These are phyloP conservation scores for Pichia exigua DNA, from an alignment of 805 yeast genomes.

Conservation along the genomic window DNA sequence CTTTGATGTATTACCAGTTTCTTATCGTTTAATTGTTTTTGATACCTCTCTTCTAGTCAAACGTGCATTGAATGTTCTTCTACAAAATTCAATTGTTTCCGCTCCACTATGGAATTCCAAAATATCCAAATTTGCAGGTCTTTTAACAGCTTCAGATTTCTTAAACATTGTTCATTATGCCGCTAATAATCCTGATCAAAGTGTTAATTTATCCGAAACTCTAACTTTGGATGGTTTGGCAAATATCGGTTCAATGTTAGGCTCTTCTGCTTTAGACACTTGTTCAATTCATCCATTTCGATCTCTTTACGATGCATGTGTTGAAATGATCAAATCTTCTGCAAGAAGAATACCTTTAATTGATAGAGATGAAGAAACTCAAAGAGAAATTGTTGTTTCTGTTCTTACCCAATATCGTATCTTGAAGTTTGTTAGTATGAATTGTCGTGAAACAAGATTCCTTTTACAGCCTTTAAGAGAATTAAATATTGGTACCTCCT, in stretches of 20 bases:
- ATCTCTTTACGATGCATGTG: conserved; percentile 86
- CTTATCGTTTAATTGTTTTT: conserved; percentile 84
- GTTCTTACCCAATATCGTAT: conserved; percentile 96
- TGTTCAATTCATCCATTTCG: conserved; percentile 85
- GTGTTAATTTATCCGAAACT: conserved; percentile 71
- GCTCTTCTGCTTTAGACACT: conserved; percentile 74
- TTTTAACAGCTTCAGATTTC: conserved; percentile 85
- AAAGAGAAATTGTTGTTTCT: conserved; percentile 88
- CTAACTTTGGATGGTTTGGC: conserved; percentile 77
- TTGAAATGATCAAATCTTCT: conserved; percentile 77
- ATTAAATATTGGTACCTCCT: conserved; percentile 52
- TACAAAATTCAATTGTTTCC: conserved; percentile 90
- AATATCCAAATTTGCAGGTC: conserved; percentile 86
- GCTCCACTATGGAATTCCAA: conserved; percentile 96
- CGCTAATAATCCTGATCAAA: conserved; percentile 75
- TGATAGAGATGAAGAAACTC: conserved; percentile 87
- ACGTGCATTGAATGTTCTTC: conserved; percentile 78
- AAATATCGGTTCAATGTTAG: conserved; percentile 81
- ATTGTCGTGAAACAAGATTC: conserved; percentile 89
- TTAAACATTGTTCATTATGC: conserved; percentile 88
- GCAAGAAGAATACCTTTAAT: conserved; percentile 92
- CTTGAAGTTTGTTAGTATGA: conserved; percentile 87
- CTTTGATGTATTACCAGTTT: conserved; percentile 93
- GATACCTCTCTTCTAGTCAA: conserved; percentile 88
- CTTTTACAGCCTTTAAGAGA: conserved; percentile 68